Base-by-base conservation (phyloP, 129 eudicot species). In the Saussurea involucrata region DNA sequence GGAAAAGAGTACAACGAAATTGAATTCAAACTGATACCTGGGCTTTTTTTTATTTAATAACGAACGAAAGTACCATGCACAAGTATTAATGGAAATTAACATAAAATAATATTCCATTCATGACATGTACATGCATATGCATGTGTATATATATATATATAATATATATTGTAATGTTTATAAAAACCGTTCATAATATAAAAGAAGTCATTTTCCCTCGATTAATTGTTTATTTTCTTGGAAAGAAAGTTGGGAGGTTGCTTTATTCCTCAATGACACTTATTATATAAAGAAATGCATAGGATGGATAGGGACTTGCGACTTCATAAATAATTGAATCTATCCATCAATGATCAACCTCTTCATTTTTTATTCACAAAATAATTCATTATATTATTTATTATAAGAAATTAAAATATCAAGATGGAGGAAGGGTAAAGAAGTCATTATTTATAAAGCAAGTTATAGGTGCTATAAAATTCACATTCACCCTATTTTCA, bases 261-360 rank as follows among this genome's bases (percentile, higher is more conserved):
- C 82, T 78, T 71, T 78, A 78, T 78, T 78, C 82, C 82, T 63
- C 73, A 24, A 28, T 63, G 65, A 42, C 72, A 42, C 29, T 63
- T 73, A 5, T 20, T 63, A 22, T 24, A 13, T 67, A 60, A 60
- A 74, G 58, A 10, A 69, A 78, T 68, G 61, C 60, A n/a, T 33
- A 69, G 25, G 69, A 78, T 78, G 70, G 67, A 53, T 53, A 53
- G 28, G 74, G 61, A 73, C 67, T 24, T 32, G 24, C 24, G 37
- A 67, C 11, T 29, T 67, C 63, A 73, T 11, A 73, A 58, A 73
- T 11, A 73, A 58, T 21, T 20, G 36, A 12, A 34, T 73, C 78
- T 33, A 58, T 44, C 13, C 8, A 34, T 73, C 78, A 61, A 58
- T 55, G 15, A 34, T 73, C 78, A 61, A 58, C 68, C 9, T 24